Evolutionary conservation across 2,329 filamentous ascomycete genomes (phyloP), one percentile per base, ranked within the genome.

Genomic region (Ophiocordyceps robertsii): DNA sequence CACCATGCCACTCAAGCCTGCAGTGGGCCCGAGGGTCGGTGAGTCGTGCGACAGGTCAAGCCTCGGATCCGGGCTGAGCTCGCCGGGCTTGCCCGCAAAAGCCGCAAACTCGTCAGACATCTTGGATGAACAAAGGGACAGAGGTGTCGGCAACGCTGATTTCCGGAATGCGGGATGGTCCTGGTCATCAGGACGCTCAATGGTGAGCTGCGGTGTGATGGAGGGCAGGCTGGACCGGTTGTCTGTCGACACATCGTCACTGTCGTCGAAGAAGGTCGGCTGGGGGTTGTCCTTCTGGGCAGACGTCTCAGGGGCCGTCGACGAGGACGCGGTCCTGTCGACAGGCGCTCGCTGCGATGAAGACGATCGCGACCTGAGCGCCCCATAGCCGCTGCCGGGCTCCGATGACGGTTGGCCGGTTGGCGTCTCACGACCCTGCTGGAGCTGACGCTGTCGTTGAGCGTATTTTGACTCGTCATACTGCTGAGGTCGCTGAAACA

Each of bases 381-480:
- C 62, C 6, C 58, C 54, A 27, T 59, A 56, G 1, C 68, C 68
- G 5, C 57, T 55, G 44, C 63, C 66, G 0, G 68, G 70, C 21
- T 72, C 72, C 4, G 69, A 53, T 11, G 69, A 66, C 48, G 56
- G 56, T 8, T 63, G 62, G 30, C 61, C 61, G 0, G 66, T 67
- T 0, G 81, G 75, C 0, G 76, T 77, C 43, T 82, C 81, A 24
- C 82, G 75, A 27, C 80, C 84, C 53, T 84, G 76, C 48, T 90
- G 84, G 58, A 95, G 75, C 57, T 88, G 84, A 39, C 84, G 66
- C 54, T 94, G 84, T 37, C 87, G 77, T 55, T 93, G 82, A 6
- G 84, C 75, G 53, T 86, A 95, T 54, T 86, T 84, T 17, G 82
- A 77, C 54, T 95, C 89, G 53, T 94, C 86, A 51, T 92, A 95